Evolutionary conservation across 305 asterid species (phyloP).

Genomic region (Fraxinus floribunda): DNA sequence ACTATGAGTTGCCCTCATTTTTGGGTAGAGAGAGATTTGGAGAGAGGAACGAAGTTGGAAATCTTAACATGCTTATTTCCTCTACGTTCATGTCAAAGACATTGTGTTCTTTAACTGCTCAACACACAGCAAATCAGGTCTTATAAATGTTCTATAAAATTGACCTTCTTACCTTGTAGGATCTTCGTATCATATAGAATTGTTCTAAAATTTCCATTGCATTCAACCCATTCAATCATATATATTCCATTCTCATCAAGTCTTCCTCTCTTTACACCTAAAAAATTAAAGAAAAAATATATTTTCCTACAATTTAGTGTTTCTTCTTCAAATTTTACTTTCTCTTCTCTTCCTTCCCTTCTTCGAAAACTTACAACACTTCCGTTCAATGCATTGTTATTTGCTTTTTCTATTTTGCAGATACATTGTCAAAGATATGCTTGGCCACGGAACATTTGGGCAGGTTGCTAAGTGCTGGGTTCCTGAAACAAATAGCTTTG

Average conservation of each 20-base stretch:
- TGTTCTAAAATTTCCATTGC: neutral
- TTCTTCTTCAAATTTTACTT: constrained; percentile 3
- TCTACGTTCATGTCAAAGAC: neutral
- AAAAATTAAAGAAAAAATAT: neutral
- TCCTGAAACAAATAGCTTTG: constrained; percentile 65
- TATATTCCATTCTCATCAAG: neutral
- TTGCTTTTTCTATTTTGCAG: constrained; percentile 45
- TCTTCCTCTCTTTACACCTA: neutral
- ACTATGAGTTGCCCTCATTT: neutral
- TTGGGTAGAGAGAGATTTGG: constrained; percentile 5
- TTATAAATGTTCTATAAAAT: neutral
- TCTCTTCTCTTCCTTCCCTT: constrained; percentile 15
- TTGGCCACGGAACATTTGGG: constrained; percentile 99
- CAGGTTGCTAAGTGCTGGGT: constrained; percentile 99
- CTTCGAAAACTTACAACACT: constrained; percentile 19
- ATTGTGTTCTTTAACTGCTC: neutral
- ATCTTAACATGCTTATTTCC: neutral
- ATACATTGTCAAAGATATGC: constrained; percentile 88
- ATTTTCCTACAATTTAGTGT: neutral
- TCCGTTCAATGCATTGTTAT: constrained; percentile 20
- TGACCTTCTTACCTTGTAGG: neutral
- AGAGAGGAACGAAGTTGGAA: constrained; percentile 1
- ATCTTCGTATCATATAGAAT: neutral
- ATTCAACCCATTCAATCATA: neutral
- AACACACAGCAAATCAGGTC: neutral